Evolutionary conservation across 2,329 filamentous ascomycete genomes (phyloP).

Genomic region (Saccharata proteae): DNA sequence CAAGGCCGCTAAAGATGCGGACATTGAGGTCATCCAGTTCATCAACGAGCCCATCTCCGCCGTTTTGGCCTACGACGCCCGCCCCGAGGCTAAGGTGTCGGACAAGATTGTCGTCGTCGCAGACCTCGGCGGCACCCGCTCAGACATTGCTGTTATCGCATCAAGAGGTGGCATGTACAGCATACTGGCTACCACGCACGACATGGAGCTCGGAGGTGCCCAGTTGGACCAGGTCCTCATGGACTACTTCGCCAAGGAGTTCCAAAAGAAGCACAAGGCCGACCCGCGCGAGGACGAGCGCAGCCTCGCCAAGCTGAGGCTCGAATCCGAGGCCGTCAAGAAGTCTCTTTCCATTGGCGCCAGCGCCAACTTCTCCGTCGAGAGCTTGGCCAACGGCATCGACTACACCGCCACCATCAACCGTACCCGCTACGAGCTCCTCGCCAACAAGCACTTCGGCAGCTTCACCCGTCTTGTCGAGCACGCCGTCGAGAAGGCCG

Average conservation of each 20-base stretch:
- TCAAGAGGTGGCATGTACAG: constrained; percentile 95
- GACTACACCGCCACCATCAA: constrained; percentile 92
- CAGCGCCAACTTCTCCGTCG: constrained; percentile 85
- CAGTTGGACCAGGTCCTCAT: constrained; percentile 84
- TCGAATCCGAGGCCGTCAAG: constrained; percentile 84
- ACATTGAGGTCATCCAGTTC: constrained; percentile 81
- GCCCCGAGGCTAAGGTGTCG: constrained; percentile 56
- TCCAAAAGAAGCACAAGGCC: constrained; percentile 83
- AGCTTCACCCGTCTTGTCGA: constrained; percentile 80
- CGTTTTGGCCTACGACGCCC: constrained; percentile 81
- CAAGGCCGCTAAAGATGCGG: constrained; percentile 66
- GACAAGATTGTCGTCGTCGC: constrained; percentile 90
- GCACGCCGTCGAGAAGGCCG: constrained; percentile 80
- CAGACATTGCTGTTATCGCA: constrained; percentile 81
- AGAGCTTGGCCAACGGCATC: constrained; percentile 76
- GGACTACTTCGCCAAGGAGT: constrained; percentile 97
- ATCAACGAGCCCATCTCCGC: constrained; percentile 86
- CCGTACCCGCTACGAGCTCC: constrained; percentile 81
- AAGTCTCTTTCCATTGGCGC: constrained; percentile 80
- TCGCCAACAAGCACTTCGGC: constrained; percentile 74
- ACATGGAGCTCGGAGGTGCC: constrained; percentile 83
- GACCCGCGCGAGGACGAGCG: constrained; percentile 75
- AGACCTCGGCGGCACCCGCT: constrained; percentile 84
- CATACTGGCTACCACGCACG: constrained; percentile 81
- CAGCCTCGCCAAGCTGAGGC: constrained; percentile 80